Evolutionary conservation across 2,329 filamentous ascomycete species (phyloP).

Genomic region (Aspergillus calidoustus): DNA sequence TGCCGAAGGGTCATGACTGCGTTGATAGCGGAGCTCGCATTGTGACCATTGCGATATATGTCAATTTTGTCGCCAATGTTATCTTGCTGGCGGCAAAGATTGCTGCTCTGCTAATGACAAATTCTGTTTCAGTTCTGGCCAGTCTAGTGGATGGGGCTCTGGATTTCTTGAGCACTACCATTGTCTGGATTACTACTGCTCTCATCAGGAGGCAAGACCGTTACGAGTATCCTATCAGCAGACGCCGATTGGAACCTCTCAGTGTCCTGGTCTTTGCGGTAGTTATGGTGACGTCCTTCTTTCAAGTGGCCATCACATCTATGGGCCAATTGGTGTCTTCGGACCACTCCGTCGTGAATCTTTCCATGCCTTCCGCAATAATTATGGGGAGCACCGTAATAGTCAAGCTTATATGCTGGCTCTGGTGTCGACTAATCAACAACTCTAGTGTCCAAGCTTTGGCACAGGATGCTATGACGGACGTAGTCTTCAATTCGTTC

Average conservation of each 20-base stretch:
- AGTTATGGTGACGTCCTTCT: conserved; percentile 68
- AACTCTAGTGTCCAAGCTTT: conserved; percentile 86
- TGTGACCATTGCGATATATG: conserved; percentile 84
- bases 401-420: conserved; percentile 80
- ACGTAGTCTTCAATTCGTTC: conserved; percentile 89
- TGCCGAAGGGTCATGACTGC: conserved; percentile 46
- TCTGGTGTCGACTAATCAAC: conserved; percentile 84
- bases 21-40: conserved; percentile 74
- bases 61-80: conserved; percentile 80
- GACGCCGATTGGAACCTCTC: conserved; percentile 66
- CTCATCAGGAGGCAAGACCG: conserved; percentile 64
- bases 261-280: conserved; percentile 70
- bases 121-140: conserved; percentile 67
- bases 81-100: conserved; percentile 77
- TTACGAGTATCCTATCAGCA: conserved; percentile 67
- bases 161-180: conserved; percentile 67
- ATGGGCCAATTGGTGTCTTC: conserved; percentile 62
- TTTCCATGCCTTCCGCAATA: conserved; percentile 71
- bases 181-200: conserved; percentile 65
- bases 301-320: conserved; percentile 65
- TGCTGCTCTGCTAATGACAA: conserved; percentile 75
- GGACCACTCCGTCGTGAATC: conserved; percentile 69
- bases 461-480: conserved; percentile 69
- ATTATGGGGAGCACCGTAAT: conserved; percentile 84
- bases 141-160: conserved; percentile 70